Conservation (phyloP, 106 monocot species). For the Apostasia ramifera region DNA sequence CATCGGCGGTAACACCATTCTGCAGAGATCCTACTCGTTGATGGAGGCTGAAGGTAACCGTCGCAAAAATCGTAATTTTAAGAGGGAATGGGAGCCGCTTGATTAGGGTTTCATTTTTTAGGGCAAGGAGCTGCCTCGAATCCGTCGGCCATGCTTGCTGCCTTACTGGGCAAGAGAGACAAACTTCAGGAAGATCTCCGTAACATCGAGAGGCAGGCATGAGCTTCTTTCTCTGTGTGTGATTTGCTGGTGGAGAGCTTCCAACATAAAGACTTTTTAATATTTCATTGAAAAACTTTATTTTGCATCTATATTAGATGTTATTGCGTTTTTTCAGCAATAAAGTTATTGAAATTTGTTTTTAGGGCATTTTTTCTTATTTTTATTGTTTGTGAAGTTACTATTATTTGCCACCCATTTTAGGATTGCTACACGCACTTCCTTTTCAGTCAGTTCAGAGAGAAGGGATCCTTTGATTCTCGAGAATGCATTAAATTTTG, state of each 20-base stretch:
- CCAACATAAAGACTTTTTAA: neutral
- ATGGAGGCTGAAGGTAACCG: conserved; percentile 20
- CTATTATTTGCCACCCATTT: no score
- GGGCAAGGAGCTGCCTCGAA: conserved; percentile 43
- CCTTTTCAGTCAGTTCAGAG: no score
- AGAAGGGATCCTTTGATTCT: no score
- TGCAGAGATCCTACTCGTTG: neutral
- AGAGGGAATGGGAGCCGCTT: neutral
- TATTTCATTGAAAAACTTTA: neutral
- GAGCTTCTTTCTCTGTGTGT: neutral
- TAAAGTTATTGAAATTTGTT: no score
- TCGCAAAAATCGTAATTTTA: conserved; percentile 7
- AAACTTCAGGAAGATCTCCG: conserved; percentile 73
- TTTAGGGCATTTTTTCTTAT: no score
- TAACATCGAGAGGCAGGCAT: conserved; percentile 11
- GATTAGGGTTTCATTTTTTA: conserved; percentile 9
- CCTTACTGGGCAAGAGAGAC: conserved; percentile 55
- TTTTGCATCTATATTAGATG: neutral
- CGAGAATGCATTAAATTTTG: no score
- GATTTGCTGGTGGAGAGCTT: neutral
- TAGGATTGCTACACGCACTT: no score
- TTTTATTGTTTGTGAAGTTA: no score
- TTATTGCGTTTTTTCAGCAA: no score
- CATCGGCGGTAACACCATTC: no score
- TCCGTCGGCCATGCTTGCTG: conserved; percentile 53